Percentiles rank a stretch among this genome's conserved stretches.
phyloP scores from a whole-genome alignment of 2,329 filamentous ascomycete genomes.

The Colletotrichum plurivorum region DNA sequence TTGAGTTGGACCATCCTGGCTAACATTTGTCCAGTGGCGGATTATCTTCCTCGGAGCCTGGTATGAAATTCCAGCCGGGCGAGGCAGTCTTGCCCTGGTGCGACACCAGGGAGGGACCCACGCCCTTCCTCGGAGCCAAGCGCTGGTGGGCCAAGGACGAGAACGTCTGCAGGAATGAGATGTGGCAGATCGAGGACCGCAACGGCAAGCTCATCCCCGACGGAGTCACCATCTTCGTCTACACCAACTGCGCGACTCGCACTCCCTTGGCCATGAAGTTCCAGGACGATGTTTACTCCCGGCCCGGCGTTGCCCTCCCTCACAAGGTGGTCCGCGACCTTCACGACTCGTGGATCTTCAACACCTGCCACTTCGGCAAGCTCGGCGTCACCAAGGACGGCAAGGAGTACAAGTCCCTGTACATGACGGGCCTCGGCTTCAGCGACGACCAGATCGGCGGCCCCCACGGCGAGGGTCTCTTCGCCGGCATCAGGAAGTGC shows the following conservation, averaged over 20 bases:
- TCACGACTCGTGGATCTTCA: conserved; percentile 40
- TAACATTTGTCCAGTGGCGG: conserved; percentile 16
- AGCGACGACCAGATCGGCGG: conserved; percentile 25
- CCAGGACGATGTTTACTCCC: conserved; percentile 40
- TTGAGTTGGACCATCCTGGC: no score
- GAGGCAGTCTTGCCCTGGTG: no score
- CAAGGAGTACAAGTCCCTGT: conserved; percentile 10
- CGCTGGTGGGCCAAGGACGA: no score
- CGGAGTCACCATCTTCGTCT: conserved; percentile 41
- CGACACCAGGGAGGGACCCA: no score
- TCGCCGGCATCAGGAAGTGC: conserved; percentile 6
- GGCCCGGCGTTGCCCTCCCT: conserved; percentile 38
- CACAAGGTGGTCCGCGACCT: conserved; percentile 13
- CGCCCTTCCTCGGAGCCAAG: no score
- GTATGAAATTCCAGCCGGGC: not conserved
- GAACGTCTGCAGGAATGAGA: not conserved
- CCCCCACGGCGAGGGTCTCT: conserved; percentile 14
- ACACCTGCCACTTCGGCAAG: conserved; percentile 28
- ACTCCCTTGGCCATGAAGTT: conserved; percentile 35
- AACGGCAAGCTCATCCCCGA: conserved; percentile 15
- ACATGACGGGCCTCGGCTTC: conserved; percentile 18
- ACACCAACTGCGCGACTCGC: conserved; percentile 42
- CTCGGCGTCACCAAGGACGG: conserved; percentile 10
- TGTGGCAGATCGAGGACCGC: conserved; percentile 22
- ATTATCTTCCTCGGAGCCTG: conserved; percentile 24